Evolutionary conservation across 164 flowering plant genomes (phyloP).

Genomic region (Taxillus chinensis): DNA sequence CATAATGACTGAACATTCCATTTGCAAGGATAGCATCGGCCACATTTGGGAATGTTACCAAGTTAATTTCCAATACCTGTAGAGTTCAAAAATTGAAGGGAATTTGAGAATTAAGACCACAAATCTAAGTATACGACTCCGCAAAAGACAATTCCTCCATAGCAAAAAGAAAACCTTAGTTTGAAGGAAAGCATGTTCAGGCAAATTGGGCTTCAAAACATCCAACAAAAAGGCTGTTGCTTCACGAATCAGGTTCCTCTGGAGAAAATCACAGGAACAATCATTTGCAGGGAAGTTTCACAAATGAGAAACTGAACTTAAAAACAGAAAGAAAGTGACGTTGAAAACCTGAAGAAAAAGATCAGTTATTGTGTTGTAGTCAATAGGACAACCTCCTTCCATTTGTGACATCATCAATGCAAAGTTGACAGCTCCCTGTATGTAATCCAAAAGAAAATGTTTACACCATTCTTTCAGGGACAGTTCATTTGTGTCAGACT

Average conservation of each 20-base stretch:
- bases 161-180: constrained; percentile 41
- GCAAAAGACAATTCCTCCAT: not conserved
- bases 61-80: constrained; percentile 94
- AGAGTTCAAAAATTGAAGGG: constrained; percentile 4
- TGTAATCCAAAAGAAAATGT: constrained; percentile 19
- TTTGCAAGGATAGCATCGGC: constrained; percentile 99
- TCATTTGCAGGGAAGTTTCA: no score
- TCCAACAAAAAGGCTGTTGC: constrained; percentile 79
- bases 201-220: constrained; percentile 74
- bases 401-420: constrained; percentile 99
- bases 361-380: constrained; percentile 97
- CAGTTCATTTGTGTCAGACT: no score
- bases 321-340: not conserved
- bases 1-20: constrained; percentile 99
- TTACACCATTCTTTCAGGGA: no score
- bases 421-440: constrained; percentile 97
- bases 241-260: constrained; percentile 84
- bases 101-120: not conserved
- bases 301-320: not conserved
- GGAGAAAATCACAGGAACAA: constrained; percentile 4
- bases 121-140: not conserved
- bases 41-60: constrained; percentile 96
- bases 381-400: constrained; percentile 99
- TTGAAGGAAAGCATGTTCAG: constrained; percentile 68
- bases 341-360: constrained; percentile 86